Evolutionary conservation across 305 asterid genomes (phyloP).

Genomic region (Fraxinus albicans): DNA sequence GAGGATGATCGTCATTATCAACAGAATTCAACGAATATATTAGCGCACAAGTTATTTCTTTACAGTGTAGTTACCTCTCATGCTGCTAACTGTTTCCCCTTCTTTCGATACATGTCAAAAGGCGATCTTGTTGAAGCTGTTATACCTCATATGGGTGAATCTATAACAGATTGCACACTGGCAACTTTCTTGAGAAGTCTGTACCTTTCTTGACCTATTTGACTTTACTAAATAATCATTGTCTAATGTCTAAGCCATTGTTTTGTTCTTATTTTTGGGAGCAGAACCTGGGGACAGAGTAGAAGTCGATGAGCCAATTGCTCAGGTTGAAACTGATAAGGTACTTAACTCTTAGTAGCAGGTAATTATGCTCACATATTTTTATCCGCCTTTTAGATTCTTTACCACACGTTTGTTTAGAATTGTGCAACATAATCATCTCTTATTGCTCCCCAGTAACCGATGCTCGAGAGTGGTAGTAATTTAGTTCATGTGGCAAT

Average conservation of each 20-base stretch:
- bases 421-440: not conserved
- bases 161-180: conserved; percentile 88
- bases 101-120: conserved; percentile 35
- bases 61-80: not conserved
- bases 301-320: conserved; percentile 86
- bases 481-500: not conserved
- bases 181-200: conserved; percentile 91
- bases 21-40: conserved; percentile 2
- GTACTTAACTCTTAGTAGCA: conserved; percentile 33
- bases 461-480: conserved; percentile 4
- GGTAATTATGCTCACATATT: not conserved
- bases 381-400: not conserved
- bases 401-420: not conserved
- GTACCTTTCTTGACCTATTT: conserved; percentile 17
- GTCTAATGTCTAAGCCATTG: conserved; percentile 16
- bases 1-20: conserved; percentile 13
- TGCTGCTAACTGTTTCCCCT: conserved; percentile 8
- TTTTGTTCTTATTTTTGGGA: conserved; percentile 21
- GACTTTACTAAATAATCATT: conserved; percentile 1
- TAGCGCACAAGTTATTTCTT: not conserved
- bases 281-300: conserved; percentile 92
- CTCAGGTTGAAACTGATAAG: conserved; percentile 98
- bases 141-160: conserved; percentile 97
- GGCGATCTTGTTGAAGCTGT: conserved; percentile 86
- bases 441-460: not conserved